phyloP scores from a whole-genome alignment of 352 stramenopile genomes.

The Pythium plurisporium region DNA sequence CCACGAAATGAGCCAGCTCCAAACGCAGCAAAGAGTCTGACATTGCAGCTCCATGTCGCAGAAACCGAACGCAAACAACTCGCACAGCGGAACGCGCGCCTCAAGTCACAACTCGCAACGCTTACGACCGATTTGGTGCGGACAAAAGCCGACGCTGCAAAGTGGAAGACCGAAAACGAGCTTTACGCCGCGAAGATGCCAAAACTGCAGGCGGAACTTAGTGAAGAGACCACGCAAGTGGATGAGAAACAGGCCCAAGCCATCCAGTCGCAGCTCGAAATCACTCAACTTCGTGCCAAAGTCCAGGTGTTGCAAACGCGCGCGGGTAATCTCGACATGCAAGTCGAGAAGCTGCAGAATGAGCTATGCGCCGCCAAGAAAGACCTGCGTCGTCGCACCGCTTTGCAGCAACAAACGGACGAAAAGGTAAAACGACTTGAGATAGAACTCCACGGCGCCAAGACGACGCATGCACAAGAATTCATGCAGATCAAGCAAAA shows the following conservation, averaged over 20 bases:
- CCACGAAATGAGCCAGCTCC: slow-evolving; percentile 5
- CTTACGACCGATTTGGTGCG: slow-evolving; percentile 34
- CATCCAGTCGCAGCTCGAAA: slow-evolving; percentile 34
- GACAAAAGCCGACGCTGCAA: slow-evolving; percentile 32
- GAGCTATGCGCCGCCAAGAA: slow-evolving; percentile 32
- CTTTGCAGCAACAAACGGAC: slow-evolving; percentile 22
- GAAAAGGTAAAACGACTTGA: slow-evolving; percentile 37
- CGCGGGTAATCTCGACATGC: slow-evolving; percentile 22
- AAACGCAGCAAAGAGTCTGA: slow-evolving; percentile 14
- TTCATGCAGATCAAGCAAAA: slow-evolving; percentile 32
- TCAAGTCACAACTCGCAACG: slow-evolving; percentile 32
- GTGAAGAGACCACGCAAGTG: slow-evolving; percentile 39
- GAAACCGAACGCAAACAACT: slow-evolving; percentile 40
- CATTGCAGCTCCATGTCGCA: slow-evolving; percentile 31
- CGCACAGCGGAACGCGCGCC: slow-evolving; percentile 33
- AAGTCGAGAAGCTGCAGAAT: slow-evolving; percentile 28
- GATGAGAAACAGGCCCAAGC: slow-evolving; percentile 44
- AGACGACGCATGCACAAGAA: slow-evolving; percentile 23
- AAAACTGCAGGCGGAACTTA: slow-evolving; percentile 38
- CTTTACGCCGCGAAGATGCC: slow-evolving; percentile 45
- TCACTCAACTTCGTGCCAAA: slow-evolving; percentile 40
- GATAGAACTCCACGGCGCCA: slow-evolving; percentile 24
- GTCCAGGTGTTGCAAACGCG: slow-evolving; percentile 43
- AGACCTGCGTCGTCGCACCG: slow-evolving; percentile 27
- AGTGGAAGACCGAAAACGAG: slow-evolving; percentile 46